phyloP scores from a whole-genome alignment of 176 grass and related monocot genomes.

The Saccharum officinarum region DNA sequence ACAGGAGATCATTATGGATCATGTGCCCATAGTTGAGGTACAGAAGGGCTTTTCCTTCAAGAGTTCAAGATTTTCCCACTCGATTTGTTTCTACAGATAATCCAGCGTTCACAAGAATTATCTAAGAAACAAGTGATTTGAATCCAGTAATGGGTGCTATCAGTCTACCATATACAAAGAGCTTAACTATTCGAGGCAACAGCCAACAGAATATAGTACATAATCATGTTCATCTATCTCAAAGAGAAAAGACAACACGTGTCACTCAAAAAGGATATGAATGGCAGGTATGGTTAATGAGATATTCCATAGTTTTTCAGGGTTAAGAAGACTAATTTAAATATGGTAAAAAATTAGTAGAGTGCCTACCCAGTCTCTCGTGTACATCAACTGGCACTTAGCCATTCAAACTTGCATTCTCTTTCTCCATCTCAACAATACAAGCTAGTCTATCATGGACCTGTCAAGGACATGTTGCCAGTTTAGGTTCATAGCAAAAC shows the following conservation, averaged over 20 bases:
- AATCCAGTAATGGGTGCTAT: not conserved
- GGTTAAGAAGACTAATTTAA: not conserved
- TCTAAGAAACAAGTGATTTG: not conserved
- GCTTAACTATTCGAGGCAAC: not conserved
- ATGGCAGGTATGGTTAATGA: not conserved
- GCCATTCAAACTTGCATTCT: constrained; percentile 60
- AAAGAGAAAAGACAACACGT: not conserved
- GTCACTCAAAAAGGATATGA: not conserved
- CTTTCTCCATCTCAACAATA: constrained; percentile 87
- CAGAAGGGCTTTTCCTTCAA: not conserved
- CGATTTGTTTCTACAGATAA: not conserved
- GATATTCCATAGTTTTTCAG: not conserved
- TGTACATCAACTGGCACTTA: constrained; percentile 16
- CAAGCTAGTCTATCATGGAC: constrained; percentile 78
- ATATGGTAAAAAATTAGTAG: not conserved
- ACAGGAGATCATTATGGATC: not conserved
- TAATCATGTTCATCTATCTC: not conserved
- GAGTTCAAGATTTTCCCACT: not conserved
- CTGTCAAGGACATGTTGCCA: constrained; percentile 34
- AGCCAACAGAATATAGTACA: not conserved
- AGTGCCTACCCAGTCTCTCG: constrained; percentile 24
- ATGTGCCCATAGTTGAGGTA: not conserved
- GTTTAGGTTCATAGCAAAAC: constrained; percentile 8
- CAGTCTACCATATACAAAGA: not conserved
- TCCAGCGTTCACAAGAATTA: not conserved